Conservation (phyloP, 2,329 filamentous ascomycete genomes). For the Leptoxyphium fumago region DNA sequence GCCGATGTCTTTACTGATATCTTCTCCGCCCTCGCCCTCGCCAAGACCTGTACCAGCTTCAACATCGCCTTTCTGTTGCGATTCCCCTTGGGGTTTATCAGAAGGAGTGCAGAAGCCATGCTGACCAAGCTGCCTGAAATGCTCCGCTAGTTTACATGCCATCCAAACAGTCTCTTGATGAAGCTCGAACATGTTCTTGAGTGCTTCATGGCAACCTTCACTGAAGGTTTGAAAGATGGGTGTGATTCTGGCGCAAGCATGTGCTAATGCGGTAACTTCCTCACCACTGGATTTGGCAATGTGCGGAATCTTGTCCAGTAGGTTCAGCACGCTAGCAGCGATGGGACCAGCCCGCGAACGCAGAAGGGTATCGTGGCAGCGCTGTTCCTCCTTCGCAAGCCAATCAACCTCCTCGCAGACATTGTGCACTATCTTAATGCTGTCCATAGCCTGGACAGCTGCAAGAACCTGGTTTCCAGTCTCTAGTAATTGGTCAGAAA, state of each 20-base stretch:
- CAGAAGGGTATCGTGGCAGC: neutral
- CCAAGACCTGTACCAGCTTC: constrained; percentile 88
- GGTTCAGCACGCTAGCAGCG: neutral
- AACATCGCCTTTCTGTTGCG: constrained; percentile 46
- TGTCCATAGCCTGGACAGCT: neutral
- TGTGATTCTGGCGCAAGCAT: constrained; percentile 11
- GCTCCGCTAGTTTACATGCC: constrained; percentile 58
- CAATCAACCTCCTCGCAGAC: constrained; percentile 49
- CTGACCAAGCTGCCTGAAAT: constrained; percentile 63
- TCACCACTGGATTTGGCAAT: constrained; percentile 2
- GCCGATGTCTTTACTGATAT: constrained; percentile 93
- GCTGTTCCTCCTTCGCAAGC: constrained; percentile 25
- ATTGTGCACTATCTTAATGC: constrained; percentile 47
- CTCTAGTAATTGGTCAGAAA: neutral
- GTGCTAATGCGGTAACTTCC: neutral
- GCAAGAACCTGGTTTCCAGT: neutral
- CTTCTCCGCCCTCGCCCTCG: constrained; percentile 86
- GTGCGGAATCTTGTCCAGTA: neutral
- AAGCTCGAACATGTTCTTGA: constrained; percentile 45
- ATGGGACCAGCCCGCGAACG: neutral
- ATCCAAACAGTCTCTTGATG: constrained; percentile 61
- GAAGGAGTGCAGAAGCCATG: constrained; percentile 86
- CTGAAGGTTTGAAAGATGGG: constrained; percentile 67
- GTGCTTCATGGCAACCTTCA: constrained; percentile 41
- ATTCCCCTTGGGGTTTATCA: constrained; percentile 45